Conservation (phyloP, 768 basidiomycete genomes). For the Harrya chromipes region DNA sequence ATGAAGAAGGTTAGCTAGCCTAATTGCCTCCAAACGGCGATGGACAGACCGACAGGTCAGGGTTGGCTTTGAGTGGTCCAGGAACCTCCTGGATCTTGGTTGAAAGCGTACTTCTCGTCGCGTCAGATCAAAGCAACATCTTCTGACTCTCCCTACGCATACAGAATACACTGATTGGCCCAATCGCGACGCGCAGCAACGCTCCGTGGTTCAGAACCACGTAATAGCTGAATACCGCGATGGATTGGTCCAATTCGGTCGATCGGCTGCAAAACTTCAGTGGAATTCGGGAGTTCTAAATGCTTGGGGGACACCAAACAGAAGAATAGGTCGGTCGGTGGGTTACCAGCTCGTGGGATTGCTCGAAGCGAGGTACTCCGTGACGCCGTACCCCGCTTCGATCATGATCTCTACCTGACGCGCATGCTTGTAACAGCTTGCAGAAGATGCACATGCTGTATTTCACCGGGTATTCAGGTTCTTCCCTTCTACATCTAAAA, state of each 20-base stretch:
- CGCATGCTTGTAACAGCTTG: neutral
- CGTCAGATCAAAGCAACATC: neutral
- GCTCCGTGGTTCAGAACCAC: neutral
- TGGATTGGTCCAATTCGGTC: neutral
- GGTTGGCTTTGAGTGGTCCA: too few relatives aligned
- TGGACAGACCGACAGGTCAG: neutral
- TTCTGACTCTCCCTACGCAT: conserved; percentile 1
- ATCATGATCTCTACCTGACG: neutral
- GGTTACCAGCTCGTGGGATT: neutral
- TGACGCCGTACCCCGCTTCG: neutral
- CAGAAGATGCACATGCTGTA: neutral
- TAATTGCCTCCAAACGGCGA: conserved; percentile 2
- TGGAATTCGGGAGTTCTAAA: neutral
- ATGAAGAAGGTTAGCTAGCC: neutral
- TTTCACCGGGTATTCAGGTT: neutral
- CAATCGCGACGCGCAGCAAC: neutral
- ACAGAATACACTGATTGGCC: neutral
- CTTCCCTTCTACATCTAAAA: neutral
- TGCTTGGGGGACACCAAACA: neutral
- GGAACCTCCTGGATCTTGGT: neutral
- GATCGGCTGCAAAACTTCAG: neutral
- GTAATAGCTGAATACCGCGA: neutral
- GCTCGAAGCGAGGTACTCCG: neutral
- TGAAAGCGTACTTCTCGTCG: conserved; percentile 1
- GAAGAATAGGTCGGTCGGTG: neutral